These are phyloP conservation scores for Lizonia empirigonia DNA, from an alignment of 2,329 filamentous ascomycete genomes.

Conservation along the genomic window DNA sequence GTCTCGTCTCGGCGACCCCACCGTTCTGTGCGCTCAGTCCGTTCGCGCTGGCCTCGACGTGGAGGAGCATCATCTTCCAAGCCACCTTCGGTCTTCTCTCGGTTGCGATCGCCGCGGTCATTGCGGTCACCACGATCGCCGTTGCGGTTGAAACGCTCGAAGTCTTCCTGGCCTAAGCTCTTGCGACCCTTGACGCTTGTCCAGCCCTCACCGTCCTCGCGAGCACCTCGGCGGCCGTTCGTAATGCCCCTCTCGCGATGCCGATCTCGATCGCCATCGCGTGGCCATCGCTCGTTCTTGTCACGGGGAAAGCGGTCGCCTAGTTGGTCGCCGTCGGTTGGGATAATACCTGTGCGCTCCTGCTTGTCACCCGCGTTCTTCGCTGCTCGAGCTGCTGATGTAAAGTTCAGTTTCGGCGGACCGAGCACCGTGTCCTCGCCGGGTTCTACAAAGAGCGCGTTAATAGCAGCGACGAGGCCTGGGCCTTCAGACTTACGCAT, in stretches of 20 bases:
- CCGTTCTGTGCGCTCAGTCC: constrained; percentile 63
- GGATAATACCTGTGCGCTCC: constrained; percentile 40
- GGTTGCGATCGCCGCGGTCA: constrained; percentile 51
- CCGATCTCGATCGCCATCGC: constrained; percentile 51
- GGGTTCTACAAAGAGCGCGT: constrained; percentile 56
- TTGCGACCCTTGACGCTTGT: constrained; percentile 74
- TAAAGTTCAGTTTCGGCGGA: constrained; percentile 81
- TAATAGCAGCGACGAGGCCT: constrained; percentile 43
- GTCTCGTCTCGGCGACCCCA: constrained; percentile 70
- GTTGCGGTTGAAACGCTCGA: constrained; percentile 69
- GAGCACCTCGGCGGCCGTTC: constrained; percentile 49
- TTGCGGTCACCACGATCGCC: constrained; percentile 31
- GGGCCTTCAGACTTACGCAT: constrained; percentile 57
- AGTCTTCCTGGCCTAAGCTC: constrained; percentile 73
- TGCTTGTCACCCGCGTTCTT: constrained; percentile 50
- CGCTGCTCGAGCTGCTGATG: constrained; percentile 69
- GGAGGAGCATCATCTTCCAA: constrained; percentile 54
- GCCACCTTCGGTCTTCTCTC: constrained; percentile 53
- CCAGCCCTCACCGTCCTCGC: constrained; percentile 72
- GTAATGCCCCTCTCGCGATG: constrained; percentile 43
- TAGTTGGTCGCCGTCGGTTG: constrained; percentile 48
- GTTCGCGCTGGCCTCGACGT: constrained; percentile 68
- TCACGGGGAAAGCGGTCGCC: constrained; percentile 42
- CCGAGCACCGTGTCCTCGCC: constrained; percentile 82
- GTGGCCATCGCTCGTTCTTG: constrained; percentile 49